Evolutionary conservation across 345 rosid genomes (phyloP).

Genomic region (Citrus sp.): DNA sequence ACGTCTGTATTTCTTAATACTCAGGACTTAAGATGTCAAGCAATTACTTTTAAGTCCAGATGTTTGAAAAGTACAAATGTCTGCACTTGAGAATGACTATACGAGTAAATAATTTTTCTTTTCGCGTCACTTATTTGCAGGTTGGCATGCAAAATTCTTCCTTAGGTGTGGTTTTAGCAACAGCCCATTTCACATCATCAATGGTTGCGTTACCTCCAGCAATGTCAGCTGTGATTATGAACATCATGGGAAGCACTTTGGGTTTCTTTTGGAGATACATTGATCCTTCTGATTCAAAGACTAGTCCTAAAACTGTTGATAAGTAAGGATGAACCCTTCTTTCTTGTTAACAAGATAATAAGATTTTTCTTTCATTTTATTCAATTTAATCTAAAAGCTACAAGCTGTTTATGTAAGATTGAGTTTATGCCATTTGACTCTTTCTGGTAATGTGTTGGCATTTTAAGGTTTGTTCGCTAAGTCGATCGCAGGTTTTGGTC

Average conservation of each 20-base stretch:
- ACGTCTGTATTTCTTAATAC: neutral
- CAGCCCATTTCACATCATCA: conserved; percentile 60
- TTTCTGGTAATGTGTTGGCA: no score
- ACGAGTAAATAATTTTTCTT: neutral
- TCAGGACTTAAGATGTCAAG: neutral
- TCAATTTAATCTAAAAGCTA: neutral
- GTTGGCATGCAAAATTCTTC: conserved; percentile 79
- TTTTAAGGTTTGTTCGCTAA: no score
- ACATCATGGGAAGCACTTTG: conserved; percentile 60
- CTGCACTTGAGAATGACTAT: neutral
- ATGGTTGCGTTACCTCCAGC: conserved; percentile 57
- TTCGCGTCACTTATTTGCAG: conserved; percentile 18
- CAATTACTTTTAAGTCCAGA: neutral
- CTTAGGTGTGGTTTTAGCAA: conserved; percentile 59
- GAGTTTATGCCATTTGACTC: no score
- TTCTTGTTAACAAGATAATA: neutral
- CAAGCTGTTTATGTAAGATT: no score
- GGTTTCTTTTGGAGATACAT: conserved; percentile 50
- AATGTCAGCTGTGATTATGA: conserved; percentile 67
- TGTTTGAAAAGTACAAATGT: neutral
- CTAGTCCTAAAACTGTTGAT: conserved; percentile 5
- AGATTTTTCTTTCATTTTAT: neutral
- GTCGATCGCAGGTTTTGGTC: no score
- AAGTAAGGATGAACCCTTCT: neutral
- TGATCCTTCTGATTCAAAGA: conserved; percentile 24